Percentiles rank a stretch among this genome's conserved stretches.
phyloP scores from a whole-genome alignment of 805 yeast species.

The Candida nemodendra region DNA sequence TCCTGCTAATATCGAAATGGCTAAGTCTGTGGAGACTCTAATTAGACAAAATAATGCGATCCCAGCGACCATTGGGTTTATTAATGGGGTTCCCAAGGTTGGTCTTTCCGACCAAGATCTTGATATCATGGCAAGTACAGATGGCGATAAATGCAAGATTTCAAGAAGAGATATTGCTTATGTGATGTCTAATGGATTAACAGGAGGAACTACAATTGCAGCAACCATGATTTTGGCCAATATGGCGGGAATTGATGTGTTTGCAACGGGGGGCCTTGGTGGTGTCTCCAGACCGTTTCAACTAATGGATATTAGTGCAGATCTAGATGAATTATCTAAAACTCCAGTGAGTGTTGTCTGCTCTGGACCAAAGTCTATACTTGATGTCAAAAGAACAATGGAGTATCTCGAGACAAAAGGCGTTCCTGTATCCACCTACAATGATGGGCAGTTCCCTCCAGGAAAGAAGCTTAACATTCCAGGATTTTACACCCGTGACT shows the following conservation, averaged over 20 bases:
- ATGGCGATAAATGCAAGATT: slow-evolving; percentile 50
- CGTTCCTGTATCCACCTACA: slow-evolving; percentile 70
- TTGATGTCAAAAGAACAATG: slow-evolving; percentile 77
- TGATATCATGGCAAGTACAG: slow-evolving; percentile 44
- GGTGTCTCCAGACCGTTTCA: slow-evolving; percentile 86
- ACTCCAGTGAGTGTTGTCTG: slow-evolving; percentile 91
- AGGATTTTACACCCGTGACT: slow-evolving; percentile 77
- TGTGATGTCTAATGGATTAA: slow-evolving; percentile 58
- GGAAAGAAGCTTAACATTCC: slow-evolving; percentile 59
- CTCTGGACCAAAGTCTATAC: slow-evolving; percentile 85
- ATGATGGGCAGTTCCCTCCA: slow-evolving; percentile 35
- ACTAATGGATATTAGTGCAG: slow-evolving; percentile 79
- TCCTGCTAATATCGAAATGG: slow-evolving; percentile 76
- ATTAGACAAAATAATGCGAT: slow-evolving; percentile 63
- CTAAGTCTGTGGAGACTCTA: slow-evolving; percentile 58
- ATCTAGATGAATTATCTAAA: slow-evolving; percentile 76
- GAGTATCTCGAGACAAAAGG: slow-evolving; percentile 91
- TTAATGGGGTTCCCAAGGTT: slow-evolving; percentile 68
- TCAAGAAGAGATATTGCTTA: slow-evolving; percentile 79
- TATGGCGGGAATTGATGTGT: slow-evolving; percentile 73
- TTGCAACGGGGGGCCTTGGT: slow-evolving; percentile 93
- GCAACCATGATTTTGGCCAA: slow-evolving; percentile 82
- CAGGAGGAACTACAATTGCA: slow-evolving; percentile 90
- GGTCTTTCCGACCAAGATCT: slow-evolving; percentile 57
- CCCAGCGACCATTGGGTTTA: slow-evolving; percentile 84